Evolutionary conservation across 129 eudicot genomes (phyloP).

Genomic region (Heracleum sosnowskyi): DNA sequence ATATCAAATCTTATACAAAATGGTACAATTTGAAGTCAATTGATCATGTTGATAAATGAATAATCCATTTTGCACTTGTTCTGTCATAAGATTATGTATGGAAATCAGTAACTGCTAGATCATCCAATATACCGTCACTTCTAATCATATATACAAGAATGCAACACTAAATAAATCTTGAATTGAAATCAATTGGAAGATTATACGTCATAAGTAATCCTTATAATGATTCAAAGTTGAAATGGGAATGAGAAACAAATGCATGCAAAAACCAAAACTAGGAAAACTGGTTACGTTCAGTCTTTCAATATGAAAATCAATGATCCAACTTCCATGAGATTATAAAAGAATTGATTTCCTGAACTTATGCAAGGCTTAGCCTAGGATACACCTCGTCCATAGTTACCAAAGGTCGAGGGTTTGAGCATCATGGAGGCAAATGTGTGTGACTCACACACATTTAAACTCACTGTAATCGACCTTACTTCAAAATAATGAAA

Average conservation of each 20-base stretch:
- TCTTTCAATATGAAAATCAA: background rate
- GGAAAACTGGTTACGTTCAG: background rate
- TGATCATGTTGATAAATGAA: conserved; percentile 63
- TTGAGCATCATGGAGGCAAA: too few species aligned
- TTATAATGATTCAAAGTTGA: background rate
- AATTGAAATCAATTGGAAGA: conserved; percentile 66
- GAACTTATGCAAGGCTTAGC: background rate
- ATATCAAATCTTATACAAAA: conserved; percentile 43
- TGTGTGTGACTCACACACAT: too few species aligned
- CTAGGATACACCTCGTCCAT: too few species aligned
- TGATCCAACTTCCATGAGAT: background rate
- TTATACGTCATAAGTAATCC: conserved; percentile 38
- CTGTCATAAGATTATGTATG: conserved; percentile 22
- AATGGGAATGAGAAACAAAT: background rate
- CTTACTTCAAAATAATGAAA: background rate
- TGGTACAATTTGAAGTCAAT: conserved; percentile 46
- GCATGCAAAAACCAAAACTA: background rate
- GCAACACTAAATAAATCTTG: conserved; percentile 11
- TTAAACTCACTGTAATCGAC: background rate
- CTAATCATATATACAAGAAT: background rate
- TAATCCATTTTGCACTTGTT: conserved; percentile 66
- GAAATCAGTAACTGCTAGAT: background rate
- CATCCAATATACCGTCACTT: background rate
- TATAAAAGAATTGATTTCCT: background rate
- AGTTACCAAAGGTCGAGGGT: too few species aligned